Evolutionary conservation across 305 asterid genomes (phyloP).

Genomic region (Fraxinus angustifolia): DNA sequence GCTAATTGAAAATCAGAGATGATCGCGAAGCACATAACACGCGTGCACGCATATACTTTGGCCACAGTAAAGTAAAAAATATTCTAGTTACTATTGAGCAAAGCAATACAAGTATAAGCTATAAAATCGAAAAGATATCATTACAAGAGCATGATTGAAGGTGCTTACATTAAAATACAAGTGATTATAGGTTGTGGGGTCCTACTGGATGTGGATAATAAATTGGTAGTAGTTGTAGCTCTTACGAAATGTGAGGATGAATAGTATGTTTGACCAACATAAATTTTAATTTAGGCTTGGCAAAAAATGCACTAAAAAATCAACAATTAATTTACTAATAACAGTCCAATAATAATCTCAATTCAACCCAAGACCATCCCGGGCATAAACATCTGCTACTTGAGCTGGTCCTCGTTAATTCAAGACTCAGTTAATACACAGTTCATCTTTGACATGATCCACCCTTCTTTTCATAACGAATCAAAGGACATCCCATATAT

Average conservation of each 20-base stretch:
- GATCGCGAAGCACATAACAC: no score
- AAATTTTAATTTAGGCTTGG: neutral
- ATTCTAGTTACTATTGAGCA: neutral
- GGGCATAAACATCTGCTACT: neutral
- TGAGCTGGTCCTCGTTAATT: neutral
- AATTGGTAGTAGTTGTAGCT: neutral
- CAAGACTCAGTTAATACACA: neutral
- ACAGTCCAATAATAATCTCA: neutral
- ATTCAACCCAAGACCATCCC: neutral
- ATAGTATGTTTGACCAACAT: neutral
- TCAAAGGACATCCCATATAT: neutral
- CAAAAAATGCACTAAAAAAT: neutral
- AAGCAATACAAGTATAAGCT: neutral
- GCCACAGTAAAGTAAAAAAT: neutral
- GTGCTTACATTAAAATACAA: no score
- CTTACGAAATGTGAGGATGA: neutral
- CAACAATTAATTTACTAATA: neutral
- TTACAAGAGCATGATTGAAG: neutral
- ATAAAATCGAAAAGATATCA: neutral
- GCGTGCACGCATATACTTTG: neutral
- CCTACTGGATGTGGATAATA: neutral
- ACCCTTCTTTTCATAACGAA: neutral
- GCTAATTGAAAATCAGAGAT: no score
- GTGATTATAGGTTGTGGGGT: neutral
- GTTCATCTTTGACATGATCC: neutral